A percentile compares a stretch with the other conserved stretches of the same genome.
These are phyloP conservation scores for Cucurbita maxima DNA, from an alignment of 306 rosid genomes.

Conservation along the genomic window DNA sequence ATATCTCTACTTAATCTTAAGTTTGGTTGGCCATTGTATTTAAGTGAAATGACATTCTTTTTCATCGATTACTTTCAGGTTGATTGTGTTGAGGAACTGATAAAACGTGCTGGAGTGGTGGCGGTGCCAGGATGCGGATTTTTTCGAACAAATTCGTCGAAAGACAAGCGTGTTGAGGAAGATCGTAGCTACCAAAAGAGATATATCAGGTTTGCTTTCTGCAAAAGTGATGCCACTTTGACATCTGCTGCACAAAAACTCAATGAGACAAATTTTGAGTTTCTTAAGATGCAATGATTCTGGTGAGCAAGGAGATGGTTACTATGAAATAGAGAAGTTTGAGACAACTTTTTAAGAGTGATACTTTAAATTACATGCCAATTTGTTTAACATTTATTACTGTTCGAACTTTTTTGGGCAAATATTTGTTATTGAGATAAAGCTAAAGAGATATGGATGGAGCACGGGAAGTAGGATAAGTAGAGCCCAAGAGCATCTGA, in stretches of 20 bases:
- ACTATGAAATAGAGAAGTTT: not conserved
- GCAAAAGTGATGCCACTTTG: conserved; percentile 64
- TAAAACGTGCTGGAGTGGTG: conserved; percentile 67
- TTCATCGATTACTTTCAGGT: conserved; percentile 25
- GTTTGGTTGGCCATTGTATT: not conserved
- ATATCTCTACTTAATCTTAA: conserved; percentile 2
- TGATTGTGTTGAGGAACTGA: conserved; percentile 52
- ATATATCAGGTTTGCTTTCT: conserved; percentile 74
- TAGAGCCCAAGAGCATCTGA: not conserved
- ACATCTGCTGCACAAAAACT: conserved; percentile 42
- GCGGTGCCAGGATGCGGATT: conserved; percentile 82
- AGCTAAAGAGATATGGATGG: too few species aligned
- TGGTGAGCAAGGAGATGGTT: not conserved
- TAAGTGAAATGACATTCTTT: not conserved
- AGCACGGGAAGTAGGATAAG: not conserved
- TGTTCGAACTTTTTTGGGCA: too few species aligned
- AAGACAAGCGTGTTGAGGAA: conserved; percentile 17
- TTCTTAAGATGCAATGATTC: not conserved
- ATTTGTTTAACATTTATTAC: too few species aligned
- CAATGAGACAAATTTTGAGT: conserved; percentile 9
- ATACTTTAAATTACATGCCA: too few species aligned
- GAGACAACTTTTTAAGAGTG: not conserved
- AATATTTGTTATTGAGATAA: too few species aligned
- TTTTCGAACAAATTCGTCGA: conserved; percentile 25
- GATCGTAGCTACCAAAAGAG: conserved; percentile 33